phyloP scores from a whole-genome alignment of 345 rosid species.

The Luvunga scandens region DNA sequence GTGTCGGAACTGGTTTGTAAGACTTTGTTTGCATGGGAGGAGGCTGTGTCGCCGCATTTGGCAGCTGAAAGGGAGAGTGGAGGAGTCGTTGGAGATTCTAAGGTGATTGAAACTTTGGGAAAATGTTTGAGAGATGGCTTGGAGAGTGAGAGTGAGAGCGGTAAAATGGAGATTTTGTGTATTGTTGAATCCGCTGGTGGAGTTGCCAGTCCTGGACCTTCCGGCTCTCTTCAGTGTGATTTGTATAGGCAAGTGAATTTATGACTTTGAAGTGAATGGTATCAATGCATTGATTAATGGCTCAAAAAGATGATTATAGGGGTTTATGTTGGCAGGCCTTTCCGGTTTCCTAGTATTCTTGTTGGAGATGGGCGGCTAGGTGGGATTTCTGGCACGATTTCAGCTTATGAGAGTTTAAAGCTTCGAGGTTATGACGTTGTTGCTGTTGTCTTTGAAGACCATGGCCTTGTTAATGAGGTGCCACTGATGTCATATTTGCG shows the following conservation, averaged over 20 bases:
- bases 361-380: constrained; percentile 96
- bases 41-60: constrained; percentile 89
- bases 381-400: constrained; percentile 91
- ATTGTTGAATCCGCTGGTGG: constrained; percentile 96
- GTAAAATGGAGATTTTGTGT: constrained; percentile 39
- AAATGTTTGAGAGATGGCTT: constrained; percentile 40
- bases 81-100: constrained; percentile 36
- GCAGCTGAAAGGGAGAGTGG: constrained; percentile 75
- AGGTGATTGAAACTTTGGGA: constrained; percentile 44
- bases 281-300: too few relatives aligned
- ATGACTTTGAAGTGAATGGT: too few relatives aligned
- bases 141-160: constrained; percentile 25
- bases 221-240: constrained; percentile 91
- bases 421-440: constrained; percentile 79
- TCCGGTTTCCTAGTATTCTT: constrained; percentile 85
- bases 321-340: constrained; percentile 48
- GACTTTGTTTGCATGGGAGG: constrained; percentile 81
- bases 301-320: too few relatives aligned
- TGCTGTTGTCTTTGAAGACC: constrained; percentile 85
- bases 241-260: constrained; percentile 56
- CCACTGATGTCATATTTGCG: constrained; percentile 67
- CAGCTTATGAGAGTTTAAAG: constrained; percentile 86
- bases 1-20: constrained; percentile 54
- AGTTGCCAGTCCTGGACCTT: constrained; percentile 89
- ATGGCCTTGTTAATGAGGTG: constrained; percentile 78